These are phyloP conservation scores for Capronia epimyces DNA, from an alignment of 2,329 filamentous ascomycete species.

Conservation along the genomic window DNA sequence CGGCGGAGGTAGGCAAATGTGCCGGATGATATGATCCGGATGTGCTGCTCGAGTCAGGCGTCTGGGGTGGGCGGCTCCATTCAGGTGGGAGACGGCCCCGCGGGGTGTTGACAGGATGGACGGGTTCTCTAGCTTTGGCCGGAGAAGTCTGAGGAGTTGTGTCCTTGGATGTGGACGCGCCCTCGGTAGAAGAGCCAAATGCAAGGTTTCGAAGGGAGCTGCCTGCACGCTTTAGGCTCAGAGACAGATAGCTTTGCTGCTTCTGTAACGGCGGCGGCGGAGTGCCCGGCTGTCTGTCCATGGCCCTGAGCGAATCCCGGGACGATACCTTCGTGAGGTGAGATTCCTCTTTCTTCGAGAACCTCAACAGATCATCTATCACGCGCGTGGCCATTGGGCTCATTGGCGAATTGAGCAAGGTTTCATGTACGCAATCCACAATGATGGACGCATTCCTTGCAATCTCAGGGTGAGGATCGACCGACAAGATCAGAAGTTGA, in stretches of 20 bases:
- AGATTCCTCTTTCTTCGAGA: constrained; percentile 22
- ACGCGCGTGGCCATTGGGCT: constrained; percentile 63
- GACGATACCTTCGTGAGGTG: constrained; percentile 25
- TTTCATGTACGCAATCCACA: constrained; percentile 76
- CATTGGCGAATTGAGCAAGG: constrained; percentile 70
- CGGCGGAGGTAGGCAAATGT: constrained; percentile 71
- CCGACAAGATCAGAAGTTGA: constrained; percentile 79
- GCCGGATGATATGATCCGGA: constrained; percentile 70
- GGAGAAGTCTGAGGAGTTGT: constrained; percentile 29
- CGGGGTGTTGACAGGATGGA: constrained; percentile 34
- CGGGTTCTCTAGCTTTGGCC: constrained; percentile 28
- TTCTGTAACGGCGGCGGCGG: constrained; percentile 48
- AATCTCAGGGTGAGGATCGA: constrained; percentile 91
- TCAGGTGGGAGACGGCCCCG: constrained; percentile 52
- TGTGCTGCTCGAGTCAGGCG: constrained; percentile 62
- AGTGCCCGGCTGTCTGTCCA: constrained; percentile 36
- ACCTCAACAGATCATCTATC: constrained; percentile 62
- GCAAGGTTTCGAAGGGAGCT: constrained; percentile 61
- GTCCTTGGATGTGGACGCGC: constrained; percentile 35
- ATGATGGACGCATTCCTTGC: constrained; percentile 78
- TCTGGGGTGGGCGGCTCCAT: constrained; percentile 64
- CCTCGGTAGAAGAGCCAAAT: constrained; percentile 40
- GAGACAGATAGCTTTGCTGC: constrained; percentile 56
- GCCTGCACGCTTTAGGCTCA: constrained; percentile 57
- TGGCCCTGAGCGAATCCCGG: constrained; percentile 21